Base-by-base conservation (phyloP, 768 basidiomycete genomes). In the Mycena alexandri region DNA sequence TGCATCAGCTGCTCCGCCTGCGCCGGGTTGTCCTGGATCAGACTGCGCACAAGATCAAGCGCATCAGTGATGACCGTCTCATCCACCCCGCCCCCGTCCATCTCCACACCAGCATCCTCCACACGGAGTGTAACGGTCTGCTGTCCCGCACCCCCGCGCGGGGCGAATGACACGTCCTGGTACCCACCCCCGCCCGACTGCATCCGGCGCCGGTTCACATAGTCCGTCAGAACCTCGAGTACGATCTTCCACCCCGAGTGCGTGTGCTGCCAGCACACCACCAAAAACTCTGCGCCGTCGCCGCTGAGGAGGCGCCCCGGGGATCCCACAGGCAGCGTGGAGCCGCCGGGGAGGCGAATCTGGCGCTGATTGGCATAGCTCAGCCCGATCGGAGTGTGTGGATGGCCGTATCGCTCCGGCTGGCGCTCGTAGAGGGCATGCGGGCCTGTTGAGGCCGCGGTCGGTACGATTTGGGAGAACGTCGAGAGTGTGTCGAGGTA, bases 161-260 rank as follows among this genome's bases (percentile, higher is more conserved):
- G 80, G 11, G 82, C 85, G 65, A 89, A 90, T 7, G 88, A 86
- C 12, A 86, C 81, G 47, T 87, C 86, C 53, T 84, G 83, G 71
- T 87, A 87, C 14, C 83, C 77, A 24, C 79, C 81, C 65, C 78
- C 75, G 11, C 79, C 80, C 50, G 79, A 77, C 52, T 85, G 79
- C 73, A 83, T 76, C 12, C 87, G 84, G 63, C 84, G 79, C 34
- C 86, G 85, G 64, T 87, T 89, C 61, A 91, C 88, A 74, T 91
- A 94, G 74, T 92, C 90, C 5, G 88, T 87, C 58, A 97, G 81
- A 11, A 96, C 80, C 71, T 95, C 95, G n/a, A 95, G 76, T 8
- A 97, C 78, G 16, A 97, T 76, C 69, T 87, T 91, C 96, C 96
- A 98, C 3, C 93, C 94, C 9, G 92, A 93, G 73, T 95, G 90